Evolutionary conservation across 164 flowering plant species (phyloP), one percentile per base, ranked within the genome.

Genomic region (Aristolochia contorta): DNA sequence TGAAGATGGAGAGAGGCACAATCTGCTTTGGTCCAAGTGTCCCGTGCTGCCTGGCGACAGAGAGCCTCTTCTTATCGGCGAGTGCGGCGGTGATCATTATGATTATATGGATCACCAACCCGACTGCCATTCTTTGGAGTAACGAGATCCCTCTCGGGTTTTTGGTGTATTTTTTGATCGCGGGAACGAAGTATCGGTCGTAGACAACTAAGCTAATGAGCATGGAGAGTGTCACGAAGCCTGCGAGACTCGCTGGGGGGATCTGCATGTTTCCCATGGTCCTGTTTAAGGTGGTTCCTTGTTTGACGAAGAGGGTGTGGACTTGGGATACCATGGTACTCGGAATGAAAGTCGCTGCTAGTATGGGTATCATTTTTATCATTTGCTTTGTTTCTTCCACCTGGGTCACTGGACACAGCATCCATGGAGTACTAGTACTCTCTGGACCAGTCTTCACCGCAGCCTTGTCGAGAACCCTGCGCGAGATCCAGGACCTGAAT

Each of bases 111-210:
- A 87, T 16, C 2, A 76, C 66, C 0, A 85, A 61, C 56, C 95
- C 91, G 33, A 79, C 68, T 9, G 79, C 83, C 78, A 87, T 72
- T 55, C 95, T 71, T 56, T 84, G 87, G 52, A 87, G 68, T 54
- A 83, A 4, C n/a, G 85, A 74, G 60, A 87, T 80, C 22, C 90
- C 90, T 71, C 87, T 69, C 0, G 91, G 89, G 59, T 83, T 82
- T n/a, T 72, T 64, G 0, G 91, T 83, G 72, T 71, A 74, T 14
- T 47, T 63, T 12, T 79, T 57, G 1, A 74, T 30, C 0, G 53
- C 1, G 0, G 82, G 83, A 12, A 85, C 86, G 9, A 85, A 68
- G 63, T 20, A 58, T 0, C 81, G 81, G 56, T 85, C 91, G 30
- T 85, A 87, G 32, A 83, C n/a, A 15, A 71, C 70, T 8, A 85